Conservation (phyloP, 2,329 filamentous ascomycete genomes). For the Alternaria atra region DNA sequence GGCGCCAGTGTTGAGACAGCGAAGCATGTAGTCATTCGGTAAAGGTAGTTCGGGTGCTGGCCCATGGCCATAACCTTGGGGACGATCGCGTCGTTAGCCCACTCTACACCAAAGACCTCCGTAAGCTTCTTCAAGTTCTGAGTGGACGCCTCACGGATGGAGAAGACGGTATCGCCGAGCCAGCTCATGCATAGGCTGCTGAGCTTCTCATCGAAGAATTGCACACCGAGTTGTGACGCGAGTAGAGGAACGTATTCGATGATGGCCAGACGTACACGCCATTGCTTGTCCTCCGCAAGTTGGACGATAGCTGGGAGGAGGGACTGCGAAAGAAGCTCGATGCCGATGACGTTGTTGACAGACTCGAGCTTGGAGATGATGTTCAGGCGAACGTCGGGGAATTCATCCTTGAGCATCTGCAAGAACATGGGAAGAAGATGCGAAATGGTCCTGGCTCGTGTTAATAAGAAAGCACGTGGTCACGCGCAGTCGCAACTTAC, state of each 20-base stretch:
- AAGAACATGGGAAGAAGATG: constrained; percentile 98
- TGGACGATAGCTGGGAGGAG: constrained; percentile 97
- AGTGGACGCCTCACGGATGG: constrained; percentile 95
- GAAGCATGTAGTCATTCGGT: constrained; percentile 99
- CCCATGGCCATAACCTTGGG: constrained; percentile 99
- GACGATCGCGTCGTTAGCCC: constrained; percentile 96
- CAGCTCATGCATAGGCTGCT: constrained; percentile 97
- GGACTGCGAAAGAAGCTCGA: constrained; percentile 94
- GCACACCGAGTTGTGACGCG: constrained; percentile 91
- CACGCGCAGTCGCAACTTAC: constrained; percentile 62
- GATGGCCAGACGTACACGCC: constrained; percentile 95
- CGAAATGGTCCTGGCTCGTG: constrained; percentile 77
- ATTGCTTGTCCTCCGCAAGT: constrained; percentile 98
- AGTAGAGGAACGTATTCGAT: constrained; percentile 99
- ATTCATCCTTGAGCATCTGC: constrained; percentile 99
- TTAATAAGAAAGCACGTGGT: constrained; percentile 36
- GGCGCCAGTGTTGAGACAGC: constrained; percentile 94
- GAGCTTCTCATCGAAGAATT: constrained; percentile 98
- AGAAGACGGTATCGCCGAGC: constrained; percentile 98
- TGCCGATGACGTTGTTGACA: constrained; percentile 98
- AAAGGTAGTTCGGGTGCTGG: constrained; percentile 97
- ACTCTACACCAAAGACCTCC: constrained; percentile 97
- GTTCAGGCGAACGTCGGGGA: constrained; percentile 95
- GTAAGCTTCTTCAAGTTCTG: constrained; percentile 98
- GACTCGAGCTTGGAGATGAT: constrained; percentile 99